A percentile compares a stretch with the other conserved stretches of the same genome.
Evolutionary conservation across 352 stramenopile species (phyloP).

Genomic region (Pythium rhizo-oryzae): DNA sequence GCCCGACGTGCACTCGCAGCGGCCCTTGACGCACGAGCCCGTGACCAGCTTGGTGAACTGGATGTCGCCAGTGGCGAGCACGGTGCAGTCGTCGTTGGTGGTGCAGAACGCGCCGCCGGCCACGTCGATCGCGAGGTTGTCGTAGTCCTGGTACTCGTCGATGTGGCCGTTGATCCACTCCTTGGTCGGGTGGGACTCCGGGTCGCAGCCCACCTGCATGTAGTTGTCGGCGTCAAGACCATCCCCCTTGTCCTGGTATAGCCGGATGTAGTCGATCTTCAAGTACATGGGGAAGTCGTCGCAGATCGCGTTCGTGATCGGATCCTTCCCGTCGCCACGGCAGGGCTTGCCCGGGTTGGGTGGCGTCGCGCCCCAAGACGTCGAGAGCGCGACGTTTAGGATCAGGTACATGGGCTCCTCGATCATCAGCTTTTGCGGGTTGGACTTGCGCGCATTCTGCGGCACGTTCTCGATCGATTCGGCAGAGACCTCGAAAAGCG

Average conservation of each 20-base stretch:
- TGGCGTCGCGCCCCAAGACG: conserved; percentile 44
- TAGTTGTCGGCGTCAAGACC: conserved; percentile 9
- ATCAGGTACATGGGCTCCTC: conserved; percentile 71
- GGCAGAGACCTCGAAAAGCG: conserved; percentile 56
- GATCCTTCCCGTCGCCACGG: neutral
- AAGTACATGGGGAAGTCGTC: conserved; percentile 51
- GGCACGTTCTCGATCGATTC: conserved; percentile 46
- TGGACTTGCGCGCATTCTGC: conserved; percentile 36
- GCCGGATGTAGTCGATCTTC: conserved; percentile 27
- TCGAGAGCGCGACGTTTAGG: conserved; percentile 55
- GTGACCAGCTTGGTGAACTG: conserved; percentile 37
- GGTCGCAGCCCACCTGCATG: conserved; percentile 32
- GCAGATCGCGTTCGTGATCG: conserved; percentile 43
- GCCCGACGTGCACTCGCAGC: conserved; percentile 50
- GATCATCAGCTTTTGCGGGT: conserved; percentile 55
- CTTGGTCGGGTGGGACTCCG: conserved; percentile 28
- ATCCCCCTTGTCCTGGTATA: conserved; percentile 29
- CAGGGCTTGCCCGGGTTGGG: conserved; percentile 41
- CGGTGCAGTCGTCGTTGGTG: conserved; percentile 23
- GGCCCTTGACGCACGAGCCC: conserved; percentile 49
- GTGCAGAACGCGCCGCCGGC: conserved; percentile 14
- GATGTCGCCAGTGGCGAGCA: conserved; percentile 34
- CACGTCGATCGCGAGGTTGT: conserved; percentile 17
- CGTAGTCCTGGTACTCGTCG: conserved; percentile 15
- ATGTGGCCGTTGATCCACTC: conserved; percentile 30